Base-by-base conservation (phyloP, 331 rosid species). In the Quercus phellos region DNA sequence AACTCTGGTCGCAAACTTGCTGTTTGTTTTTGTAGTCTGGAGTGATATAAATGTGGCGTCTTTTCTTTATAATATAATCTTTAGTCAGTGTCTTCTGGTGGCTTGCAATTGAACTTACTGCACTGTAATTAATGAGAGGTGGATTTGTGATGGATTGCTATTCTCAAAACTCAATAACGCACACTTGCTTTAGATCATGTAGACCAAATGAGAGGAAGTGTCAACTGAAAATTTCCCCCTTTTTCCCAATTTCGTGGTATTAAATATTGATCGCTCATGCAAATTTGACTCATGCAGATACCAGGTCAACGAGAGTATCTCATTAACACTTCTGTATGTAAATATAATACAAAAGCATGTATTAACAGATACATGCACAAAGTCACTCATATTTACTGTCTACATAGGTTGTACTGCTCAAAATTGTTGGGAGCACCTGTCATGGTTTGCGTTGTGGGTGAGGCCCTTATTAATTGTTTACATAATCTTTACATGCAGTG, bases 401-500 rank as follows among this genome's bases (percentile, higher is more conserved):
- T 58, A 58, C 32, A 10, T 22, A 22, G 14, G 32, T 22, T 58
- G 29, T 58, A 22, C 6, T 6, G 2, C 14, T 32, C 22, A 30
- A 32, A 32, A 9, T 32, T 21, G n/a, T 30, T 32, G 17, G 22
- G 43, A 30, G 70, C 46, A 30, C 27, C 61, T 26, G 8, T 19
- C 29, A 13, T 29, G 8, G 51, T 42, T 38, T 67, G 46, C 32
- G 42, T 22, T 46, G 30, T 17, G 66, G 76, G 11, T 79, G 73
- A 46, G 66, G 78, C 46, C 35, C 14, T 53, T 43, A 56, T n/a
- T 29, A 75, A 27, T 80, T 80, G 58, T 59, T 19, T 55, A 4
- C 70, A 46, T 30, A 7, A 30, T 73, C 27, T 55, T 9, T 66
- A 67, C 51, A 5, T 79, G 61, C 89, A 90, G 96, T 82, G 96